Base-by-base conservation (phyloP, 2,329 filamentous ascomycete species). In the Claviceps citrina region DNA sequence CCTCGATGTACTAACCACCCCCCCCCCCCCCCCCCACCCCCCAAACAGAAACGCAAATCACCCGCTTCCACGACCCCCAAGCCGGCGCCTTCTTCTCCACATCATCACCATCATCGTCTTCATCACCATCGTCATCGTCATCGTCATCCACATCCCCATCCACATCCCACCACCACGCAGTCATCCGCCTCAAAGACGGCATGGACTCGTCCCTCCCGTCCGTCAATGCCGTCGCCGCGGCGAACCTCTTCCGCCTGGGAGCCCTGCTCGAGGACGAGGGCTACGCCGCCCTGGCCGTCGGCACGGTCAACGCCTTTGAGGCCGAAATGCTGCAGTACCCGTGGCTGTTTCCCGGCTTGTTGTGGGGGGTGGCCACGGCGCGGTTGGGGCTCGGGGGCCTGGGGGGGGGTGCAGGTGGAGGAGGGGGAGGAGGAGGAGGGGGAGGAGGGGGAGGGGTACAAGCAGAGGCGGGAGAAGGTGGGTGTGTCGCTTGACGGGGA, bases 121-220 rank as follows among this genome's bases (percentile, higher is more conserved):
- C n/a, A n/a, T n/a, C n/a, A n/a, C n/a, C n/a, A n/a, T n/a, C n/a
- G n/a, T n/a, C n/a, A n/a, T n/a, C n/a, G n/a, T n/a, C n/a, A n/a
- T n/a, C n/a, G n/a, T n/a, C n/a, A n/a, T n/a, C n/a, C n/a, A n/a
- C n/a, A n/a, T n/a, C n/a, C n/a, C n/a, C n/a, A n/a, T n/a, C n/a
- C n/a, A n/a, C n/a, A n/a, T 4, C 62, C 66, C 10, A 60, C 69
- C 65, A 76, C 0, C 76, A 86, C 51, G 71, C 81, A 22, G 79
- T 95, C 43, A 73, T 96, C 44, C 80, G 89, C 19, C 72, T 95
- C 37, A 98, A 98, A 61, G 85, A 93, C 46, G 91, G 86, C 47
- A 95, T 95, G 72, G 91, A 98, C 58, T 84, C 84, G 5, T 80
- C 85, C 1, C 81, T 91, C 44, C 91, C 91, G 1, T 91, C 85